Evolutionary conservation across 352 stramenopile species (phyloP).

Genomic region (Globisporangium polare): DNA sequence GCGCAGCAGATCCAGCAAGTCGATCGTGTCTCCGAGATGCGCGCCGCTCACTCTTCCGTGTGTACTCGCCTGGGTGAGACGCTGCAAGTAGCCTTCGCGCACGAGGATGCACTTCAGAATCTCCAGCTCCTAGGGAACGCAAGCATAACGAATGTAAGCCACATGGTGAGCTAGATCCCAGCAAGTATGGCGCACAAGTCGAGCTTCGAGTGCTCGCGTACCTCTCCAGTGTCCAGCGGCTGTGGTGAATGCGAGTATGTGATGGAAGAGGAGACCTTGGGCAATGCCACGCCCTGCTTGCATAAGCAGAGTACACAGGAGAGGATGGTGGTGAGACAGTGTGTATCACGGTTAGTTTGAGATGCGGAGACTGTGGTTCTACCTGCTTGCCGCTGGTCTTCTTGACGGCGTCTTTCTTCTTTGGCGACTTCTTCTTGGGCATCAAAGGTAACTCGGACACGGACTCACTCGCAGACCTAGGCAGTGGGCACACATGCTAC

Average conservation of each 20-base stretch:
- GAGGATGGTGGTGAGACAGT: not conserved
- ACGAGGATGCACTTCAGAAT: constrained; percentile 88
- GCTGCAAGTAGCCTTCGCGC: constrained; percentile 84
- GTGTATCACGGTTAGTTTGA: not conserved
- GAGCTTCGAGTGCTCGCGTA: constrained; percentile 8
- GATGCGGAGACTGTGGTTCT: not conserved
- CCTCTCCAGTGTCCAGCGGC: constrained; percentile 51
- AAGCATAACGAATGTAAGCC: not conserved
- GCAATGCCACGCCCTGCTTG: constrained; percentile 23
- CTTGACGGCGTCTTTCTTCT: constrained; percentile 13
- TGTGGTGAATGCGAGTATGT: constrained; percentile 25
- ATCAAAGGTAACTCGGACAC: constrained; percentile 8
- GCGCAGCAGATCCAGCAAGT: constrained; percentile 86
- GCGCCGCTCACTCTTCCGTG: constrained; percentile 37
- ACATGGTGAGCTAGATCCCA: not conserved
- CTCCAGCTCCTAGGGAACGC: constrained; percentile 65
- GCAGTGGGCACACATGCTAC: not conserved
- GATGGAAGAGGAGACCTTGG: constrained; percentile 34
- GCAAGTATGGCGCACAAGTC: not conserved
- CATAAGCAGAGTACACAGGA: not conserved
- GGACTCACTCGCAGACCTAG: not conserved
- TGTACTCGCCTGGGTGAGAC: constrained; percentile 46
- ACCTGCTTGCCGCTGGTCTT: constrained; percentile 6
- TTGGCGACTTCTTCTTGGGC: constrained; percentile 10
- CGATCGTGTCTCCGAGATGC: constrained; percentile 65